These are phyloP conservation scores for Capsicum baccatum DNA, from an alignment of 257 asterid genomes.

Conservation along the genomic window DNA sequence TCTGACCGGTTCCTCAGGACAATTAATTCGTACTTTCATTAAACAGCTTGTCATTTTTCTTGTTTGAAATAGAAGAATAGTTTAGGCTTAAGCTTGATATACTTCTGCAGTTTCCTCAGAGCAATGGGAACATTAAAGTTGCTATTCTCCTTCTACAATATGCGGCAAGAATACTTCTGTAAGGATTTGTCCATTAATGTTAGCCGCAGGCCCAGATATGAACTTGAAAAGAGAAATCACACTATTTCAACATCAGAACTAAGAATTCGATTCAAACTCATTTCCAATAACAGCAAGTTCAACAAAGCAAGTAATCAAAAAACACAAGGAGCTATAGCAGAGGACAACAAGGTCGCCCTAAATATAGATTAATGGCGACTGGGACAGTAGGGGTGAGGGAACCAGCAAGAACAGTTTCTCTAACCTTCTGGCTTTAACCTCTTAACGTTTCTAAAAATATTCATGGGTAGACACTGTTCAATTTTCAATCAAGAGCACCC, in stretches of 20 bases:
- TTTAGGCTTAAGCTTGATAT: background rate
- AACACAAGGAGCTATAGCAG: background rate
- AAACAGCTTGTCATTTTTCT: background rate
- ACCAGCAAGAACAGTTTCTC: background rate
- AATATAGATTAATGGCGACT: background rate
- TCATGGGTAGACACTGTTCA: background rate
- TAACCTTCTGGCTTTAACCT: background rate
- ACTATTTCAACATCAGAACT: no score
- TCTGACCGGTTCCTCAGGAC: background rate
- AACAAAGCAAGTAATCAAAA: background rate
- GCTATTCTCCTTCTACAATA: background rate
- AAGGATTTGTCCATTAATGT: background rate
- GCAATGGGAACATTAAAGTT: background rate
- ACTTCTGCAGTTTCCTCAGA: background rate
- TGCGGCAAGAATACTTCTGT: background rate
- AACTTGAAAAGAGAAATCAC: background rate
- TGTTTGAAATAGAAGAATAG: background rate
- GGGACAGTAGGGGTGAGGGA: background rate
- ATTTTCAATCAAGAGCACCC: conserved; percentile 15
- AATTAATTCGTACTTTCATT: background rate
- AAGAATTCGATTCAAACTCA: background rate
- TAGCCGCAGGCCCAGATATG: background rate
- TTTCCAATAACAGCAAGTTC: background rate
- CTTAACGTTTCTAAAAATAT: conserved; percentile 7
- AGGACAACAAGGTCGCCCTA: background rate